Evolutionary conservation across 2,329 filamentous ascomycete species (phyloP).

Genomic region (Pseudogymnoascus sp.): DNA sequence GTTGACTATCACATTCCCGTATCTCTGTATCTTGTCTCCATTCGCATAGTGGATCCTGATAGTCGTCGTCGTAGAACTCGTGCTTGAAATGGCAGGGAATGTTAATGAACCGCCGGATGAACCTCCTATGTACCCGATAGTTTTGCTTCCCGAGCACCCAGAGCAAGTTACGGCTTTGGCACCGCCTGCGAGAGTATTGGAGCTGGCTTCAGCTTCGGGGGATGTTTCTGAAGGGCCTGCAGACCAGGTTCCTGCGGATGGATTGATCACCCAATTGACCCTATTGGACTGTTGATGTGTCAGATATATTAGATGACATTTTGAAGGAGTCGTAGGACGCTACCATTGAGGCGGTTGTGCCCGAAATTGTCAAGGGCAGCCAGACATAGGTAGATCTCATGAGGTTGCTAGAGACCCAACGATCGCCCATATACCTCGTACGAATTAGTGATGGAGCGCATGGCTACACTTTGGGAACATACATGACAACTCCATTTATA

Average conservation of each 20-base stretch:
- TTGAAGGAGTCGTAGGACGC: background rate
- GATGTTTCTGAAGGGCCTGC: constrained; percentile 38
- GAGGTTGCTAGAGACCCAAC: constrained; percentile 55
- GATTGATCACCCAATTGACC: constrained; percentile 48
- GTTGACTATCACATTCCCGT: constrained; percentile 49
- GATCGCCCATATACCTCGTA: constrained; percentile 57
- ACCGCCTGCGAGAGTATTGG: constrained; percentile 34
- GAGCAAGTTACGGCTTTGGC: constrained; percentile 42
- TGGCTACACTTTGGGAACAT: constrained; percentile 1
- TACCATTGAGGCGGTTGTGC: constrained; percentile 42
- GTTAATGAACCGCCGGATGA: constrained; percentile 38
- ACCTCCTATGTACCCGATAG: constrained; percentile 50
- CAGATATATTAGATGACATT: background rate
- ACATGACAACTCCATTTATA: constrained; percentile 30
- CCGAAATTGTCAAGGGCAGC: constrained; percentile 50
- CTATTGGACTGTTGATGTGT: constrained; percentile 34
- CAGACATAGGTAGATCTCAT: constrained; percentile 56
- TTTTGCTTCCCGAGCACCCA: constrained; percentile 41
- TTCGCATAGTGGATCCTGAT: constrained; percentile 50
- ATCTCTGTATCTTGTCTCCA: constrained; percentile 44
- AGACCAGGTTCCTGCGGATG: constrained; percentile 36
- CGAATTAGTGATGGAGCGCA: background rate
- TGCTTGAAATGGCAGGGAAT: constrained; percentile 39
- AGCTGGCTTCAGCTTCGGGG: constrained; percentile 44
- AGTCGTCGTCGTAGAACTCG: constrained; percentile 39